Conservation (phyloP, 1,284 basidiomycete species). For the Marasmius oreades region DNA sequence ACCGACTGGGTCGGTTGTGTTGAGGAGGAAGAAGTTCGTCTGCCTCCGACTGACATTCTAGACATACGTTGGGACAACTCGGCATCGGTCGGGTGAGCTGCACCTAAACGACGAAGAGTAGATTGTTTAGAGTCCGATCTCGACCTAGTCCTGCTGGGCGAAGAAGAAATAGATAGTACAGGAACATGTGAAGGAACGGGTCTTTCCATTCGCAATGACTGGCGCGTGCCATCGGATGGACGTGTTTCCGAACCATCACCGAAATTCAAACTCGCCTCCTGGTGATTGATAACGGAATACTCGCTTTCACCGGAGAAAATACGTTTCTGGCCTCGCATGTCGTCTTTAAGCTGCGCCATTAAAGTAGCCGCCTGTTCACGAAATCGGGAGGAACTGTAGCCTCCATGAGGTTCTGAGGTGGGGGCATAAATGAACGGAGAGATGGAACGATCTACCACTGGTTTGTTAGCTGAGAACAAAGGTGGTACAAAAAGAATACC, state of each 20-base stretch:
- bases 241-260: conserved; percentile 7
- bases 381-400: conserved; percentile 61
- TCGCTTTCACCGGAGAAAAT: conserved; percentile 66
- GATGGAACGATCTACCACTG: neutral
- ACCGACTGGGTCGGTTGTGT: conserved; percentile 11
- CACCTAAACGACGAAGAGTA: neutral
- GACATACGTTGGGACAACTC: conserved; percentile 7
- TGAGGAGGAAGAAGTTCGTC: conserved; percentile 1
- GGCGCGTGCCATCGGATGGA: neutral
- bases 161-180: neutral
- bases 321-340: conserved; percentile 68
- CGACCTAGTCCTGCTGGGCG: neutral
- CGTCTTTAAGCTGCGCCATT: conserved; percentile 80
- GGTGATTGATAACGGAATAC: conserved; percentile 37
- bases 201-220: neutral
- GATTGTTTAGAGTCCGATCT: conserved; percentile 1
- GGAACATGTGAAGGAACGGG: neutral
- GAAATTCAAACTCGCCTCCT: conserved; percentile 20
- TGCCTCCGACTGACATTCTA: neutral
- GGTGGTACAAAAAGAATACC: no score
- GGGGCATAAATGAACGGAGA: neutral
- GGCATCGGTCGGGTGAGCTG: conserved; percentile 2
- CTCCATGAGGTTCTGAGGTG: conserved; percentile 23
- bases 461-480: neutral
- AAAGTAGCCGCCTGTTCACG: conserved; percentile 72